Evolutionary conservation across 148 eudicot species (phyloP), one percentile per base, ranked within the genome.

Genomic region (Suaeda aralocaspica): DNA sequence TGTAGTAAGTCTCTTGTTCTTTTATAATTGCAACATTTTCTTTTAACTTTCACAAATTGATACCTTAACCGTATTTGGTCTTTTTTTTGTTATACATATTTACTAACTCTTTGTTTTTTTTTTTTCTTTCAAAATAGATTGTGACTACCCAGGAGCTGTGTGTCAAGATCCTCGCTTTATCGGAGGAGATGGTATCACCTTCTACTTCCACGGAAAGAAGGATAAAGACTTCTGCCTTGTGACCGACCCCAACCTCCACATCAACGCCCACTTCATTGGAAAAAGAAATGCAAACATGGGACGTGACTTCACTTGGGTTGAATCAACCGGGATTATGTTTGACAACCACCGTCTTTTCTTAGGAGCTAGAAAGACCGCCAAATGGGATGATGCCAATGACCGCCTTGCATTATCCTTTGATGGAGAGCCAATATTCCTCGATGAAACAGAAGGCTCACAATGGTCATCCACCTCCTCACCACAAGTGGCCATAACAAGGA

Each of bases 271-370:
- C 74, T 82, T 82, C 78, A 84, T 84, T 18, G 84, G 85, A 1
- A 80, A 77, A 22, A 39, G 77, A 42, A 76, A 59, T 64, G 9
- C 21, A 0, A 62, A 72, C 14, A 77, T 82, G 84, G 65, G 57
- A 9, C 68, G 86, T 46, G 88, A 85, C 79, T 82, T 80, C 76
- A 85, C 88, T 0, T 85, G 88, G 88, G 83, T 85, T 39, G 81
- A 85, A 24, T 80, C 86, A n/a, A 66, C 82, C 8, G 84, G 82
- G 8, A 57, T 85, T 66, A 79, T 85, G 66, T 85, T 82, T 34
- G 75, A 76, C 82, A 45, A 53, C 45, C 85, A 82, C 63, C 70
- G 71, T 14, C 75, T 85, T 42, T 80, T 58, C 69, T 4, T 85
- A 6, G 82, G 82, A 0, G 88, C 86, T 34, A 71, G 53, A 19